Conservation (phyloP, 1,139 yeast species). For the Geotrichum carabidarum region DNA sequence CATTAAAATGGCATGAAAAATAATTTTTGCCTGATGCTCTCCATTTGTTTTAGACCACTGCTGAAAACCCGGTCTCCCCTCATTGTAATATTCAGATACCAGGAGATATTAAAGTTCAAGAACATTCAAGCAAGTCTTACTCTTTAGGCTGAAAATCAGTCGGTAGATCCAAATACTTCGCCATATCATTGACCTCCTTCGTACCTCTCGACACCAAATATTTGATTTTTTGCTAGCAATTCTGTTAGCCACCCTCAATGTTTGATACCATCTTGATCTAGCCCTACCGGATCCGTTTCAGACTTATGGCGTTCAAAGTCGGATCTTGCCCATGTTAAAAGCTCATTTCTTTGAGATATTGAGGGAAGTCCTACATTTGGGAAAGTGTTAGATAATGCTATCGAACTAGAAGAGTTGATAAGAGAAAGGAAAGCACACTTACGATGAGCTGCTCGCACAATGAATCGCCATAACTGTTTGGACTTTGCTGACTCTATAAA, state of each 20-base stretch:
- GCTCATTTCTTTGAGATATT: slow-evolving; percentile 29
- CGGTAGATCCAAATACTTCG: slow-evolving; percentile 22
- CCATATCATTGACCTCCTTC: slow-evolving; percentile 35
- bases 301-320: slow-evolving; percentile 34
- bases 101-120: too few relatives aligned
- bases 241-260: slow-evolving; percentile 22
- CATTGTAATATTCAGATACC: too few relatives aligned
- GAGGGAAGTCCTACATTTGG: slow-evolving; percentile 19
- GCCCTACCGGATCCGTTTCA: slow-evolving; percentile 31
- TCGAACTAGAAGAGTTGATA: neutral
- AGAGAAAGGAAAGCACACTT: slow-evolving; percentile 18
- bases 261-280: neutral
- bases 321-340: slow-evolving; percentile 36
- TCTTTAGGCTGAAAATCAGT: slow-evolving; percentile 9
- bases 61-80: too few relatives aligned
- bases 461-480: slow-evolving; percentile 34
- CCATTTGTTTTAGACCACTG: too few relatives aligned
- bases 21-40: too few relatives aligned
- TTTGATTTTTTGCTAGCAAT: slow-evolving; percentile 29
- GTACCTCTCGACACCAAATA: slow-evolving; percentile 37
- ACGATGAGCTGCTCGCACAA: slow-evolving; percentile 35
- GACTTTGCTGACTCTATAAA: slow-evolving; percentile 37
- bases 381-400: neutral
- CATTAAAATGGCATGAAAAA: too few relatives aligned
- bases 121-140: neutral